Conservation (phyloP, 192 early-diverging fungal species). For the Kappamyces sp. region DNA sequence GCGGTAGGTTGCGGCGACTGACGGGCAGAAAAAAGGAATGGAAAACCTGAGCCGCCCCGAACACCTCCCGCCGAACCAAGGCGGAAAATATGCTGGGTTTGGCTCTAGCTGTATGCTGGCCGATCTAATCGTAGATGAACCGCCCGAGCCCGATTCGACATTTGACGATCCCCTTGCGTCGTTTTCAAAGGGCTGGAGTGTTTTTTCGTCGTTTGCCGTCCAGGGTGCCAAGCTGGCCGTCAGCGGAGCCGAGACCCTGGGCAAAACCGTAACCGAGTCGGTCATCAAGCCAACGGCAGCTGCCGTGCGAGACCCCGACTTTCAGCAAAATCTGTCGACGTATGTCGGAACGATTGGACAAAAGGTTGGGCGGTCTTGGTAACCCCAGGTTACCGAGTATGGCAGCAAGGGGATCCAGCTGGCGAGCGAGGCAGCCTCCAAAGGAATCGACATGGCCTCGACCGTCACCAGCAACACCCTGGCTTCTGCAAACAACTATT, state of each 20-base stretch:
- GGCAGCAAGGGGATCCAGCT: constrained; percentile 31
- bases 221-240: constrained; percentile 39
- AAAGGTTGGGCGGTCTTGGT: constrained; percentile 17
- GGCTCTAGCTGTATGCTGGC: constrained; percentile 27
- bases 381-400: constrained; percentile 23
- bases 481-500: neutral
- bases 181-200: constrained; percentile 40
- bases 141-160: neutral
- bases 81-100: constrained; percentile 50
- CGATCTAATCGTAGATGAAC: constrained; percentile 7
- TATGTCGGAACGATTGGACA: constrained; percentile 26
- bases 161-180: constrained; percentile 36
- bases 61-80: constrained; percentile 45
- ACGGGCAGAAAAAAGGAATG: constrained; percentile 29
- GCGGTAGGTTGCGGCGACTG: constrained; percentile 18
- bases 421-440: constrained; percentile 26
- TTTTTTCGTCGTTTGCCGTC: constrained; percentile 19
- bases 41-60: constrained; percentile 38
- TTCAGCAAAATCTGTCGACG: constrained; percentile 34
- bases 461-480: neutral
- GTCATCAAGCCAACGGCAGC: constrained; percentile 44
- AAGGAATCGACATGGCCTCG: constrained; percentile 15
- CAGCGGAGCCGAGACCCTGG: constrained; percentile 32
- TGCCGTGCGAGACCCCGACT: constrained; percentile 42
- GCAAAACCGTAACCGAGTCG: constrained; percentile 35